Evolutionary conservation across 768 basidiomycete species (phyloP), one percentile per base, ranked within the genome.

Genomic region (Pisolithus sp.): DNA sequence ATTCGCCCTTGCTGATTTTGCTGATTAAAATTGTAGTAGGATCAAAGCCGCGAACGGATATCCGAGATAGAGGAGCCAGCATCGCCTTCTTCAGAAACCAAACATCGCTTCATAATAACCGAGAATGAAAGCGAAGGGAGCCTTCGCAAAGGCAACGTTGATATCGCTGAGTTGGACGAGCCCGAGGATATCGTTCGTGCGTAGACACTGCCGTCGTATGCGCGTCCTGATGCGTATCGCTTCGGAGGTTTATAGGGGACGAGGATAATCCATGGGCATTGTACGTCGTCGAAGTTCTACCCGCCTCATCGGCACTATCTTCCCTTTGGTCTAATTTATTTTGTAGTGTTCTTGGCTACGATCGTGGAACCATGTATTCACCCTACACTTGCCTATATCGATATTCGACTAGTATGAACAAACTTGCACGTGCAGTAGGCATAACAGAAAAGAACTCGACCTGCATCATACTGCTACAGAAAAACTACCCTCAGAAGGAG

Each of bases 191-290:
- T 55, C 7, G 54, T 55, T 28, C 51, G 50, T 7, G 34, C 23
- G 41, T 57, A 57, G 49, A 67, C 63, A 21, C 59, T 59, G 0
- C 64, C 65, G 1, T 31, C 45, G 18, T 37, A 60, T 49, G 57
- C 53, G 15, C 54, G 41, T n/a, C 20, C 48, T 7, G 46, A 52
- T 4, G 54, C 41, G 3, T 54, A 58, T 50, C 44, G 39, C 7
- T n/a, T 49, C 12, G 54, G 49, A 24, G 53, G 46, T 47, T 46
- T 53, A 36, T 57, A 36, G 67, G 41, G 24, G 60, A 56, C 40
- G 64, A 56, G 15, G 15, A 48, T 12, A 67, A 67, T 43, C 66
- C 66, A 12, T 67, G 66, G 66, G 50, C 45, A n/a, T 58, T 57
- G 48, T 34, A 24, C 17, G 23, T 13, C 7, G 36, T 23, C 23